Evolutionary conservation across 768 basidiomycete genomes (phyloP), one percentile per base, ranked within the genome.

Genomic region (Trametes villosa): DNA sequence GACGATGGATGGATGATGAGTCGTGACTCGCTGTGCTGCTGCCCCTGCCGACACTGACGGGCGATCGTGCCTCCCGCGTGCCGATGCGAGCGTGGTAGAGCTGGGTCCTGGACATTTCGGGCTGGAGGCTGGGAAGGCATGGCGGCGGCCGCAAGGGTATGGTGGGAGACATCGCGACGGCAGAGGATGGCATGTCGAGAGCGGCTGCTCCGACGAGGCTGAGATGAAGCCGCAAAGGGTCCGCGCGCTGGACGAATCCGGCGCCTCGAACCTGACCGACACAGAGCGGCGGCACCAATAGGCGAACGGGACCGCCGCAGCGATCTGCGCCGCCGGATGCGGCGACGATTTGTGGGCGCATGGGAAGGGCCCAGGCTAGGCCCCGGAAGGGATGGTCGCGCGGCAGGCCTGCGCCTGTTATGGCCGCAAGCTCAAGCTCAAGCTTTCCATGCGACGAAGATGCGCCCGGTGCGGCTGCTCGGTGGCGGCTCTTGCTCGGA

Each of bases 371-470:
- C 53, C 47, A 34, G 60, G 33, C 53, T 50, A 40, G 41, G 41
- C 36, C 41, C 42, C 40, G n/a, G 38, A 45, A 42, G 31, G 45
- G n/a, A 45, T 27, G 17, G 46, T n/a, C 27, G 24, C 15, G 11
- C 27, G 15, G 48, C 27, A 9, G 13, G 22, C 44, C 11, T 17
- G 40, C 36, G 33, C 36, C 34, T 27, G 40, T 58, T 45, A 51
- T 26, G 29, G 46, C 27, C 42, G 42, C 42, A 44, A 44, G 42
- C 42, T 44, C 45, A 50, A 15, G 48, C 46, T 60, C 53, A 73
- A 46, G 77, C 68, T 73, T 87, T 87, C 84, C 86, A 85, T 50
- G 83, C 85, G 13, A 83, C 81, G 66, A 83, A 84, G 9, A 83
- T 79, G 38, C 81, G 78, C 59, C 84, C 72, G 17, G 79, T 78